These are phyloP conservation scores for Liquidambar formosana DNA, from an alignment of 164 flowering plant genomes.

Conservation along the genomic window DNA sequence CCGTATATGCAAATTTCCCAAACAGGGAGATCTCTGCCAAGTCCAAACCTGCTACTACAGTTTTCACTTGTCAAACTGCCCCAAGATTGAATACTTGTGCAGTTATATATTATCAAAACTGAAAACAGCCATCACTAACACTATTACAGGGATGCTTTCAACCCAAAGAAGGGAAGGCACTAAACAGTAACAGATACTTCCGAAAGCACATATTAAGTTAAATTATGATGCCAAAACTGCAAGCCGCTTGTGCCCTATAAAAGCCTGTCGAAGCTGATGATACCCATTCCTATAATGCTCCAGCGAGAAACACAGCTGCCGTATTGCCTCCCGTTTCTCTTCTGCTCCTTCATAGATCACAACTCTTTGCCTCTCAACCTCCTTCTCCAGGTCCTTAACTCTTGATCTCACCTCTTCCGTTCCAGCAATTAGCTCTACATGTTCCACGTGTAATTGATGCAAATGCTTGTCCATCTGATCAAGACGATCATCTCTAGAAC, in stretches of 20 bases:
- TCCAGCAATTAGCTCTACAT: constrained; percentile 34
- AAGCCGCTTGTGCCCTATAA: constrained; percentile 37
- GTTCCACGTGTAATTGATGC: constrained; percentile 44
- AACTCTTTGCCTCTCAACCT: constrained; percentile 49
- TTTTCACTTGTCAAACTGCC: no score
- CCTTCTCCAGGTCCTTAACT: constrained; percentile 39
- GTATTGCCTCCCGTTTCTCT: constrained; percentile 78
- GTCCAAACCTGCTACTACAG: no score
- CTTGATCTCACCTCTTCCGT: constrained; percentile 31
- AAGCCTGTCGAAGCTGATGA: constrained; percentile 48
- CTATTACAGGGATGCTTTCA: no score
- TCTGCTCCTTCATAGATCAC: constrained; percentile 59
- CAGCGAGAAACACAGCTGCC: constrained; percentile 80
- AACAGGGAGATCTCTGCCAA: no score
- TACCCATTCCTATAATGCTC: constrained; percentile 66
- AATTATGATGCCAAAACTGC: constrained; percentile 35
- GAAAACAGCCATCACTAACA: no score
- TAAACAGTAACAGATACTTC: no score
- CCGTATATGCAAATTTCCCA: no score
- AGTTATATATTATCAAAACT: no score
- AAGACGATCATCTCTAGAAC: constrained; percentile 36
- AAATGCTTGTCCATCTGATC: constrained; percentile 46
- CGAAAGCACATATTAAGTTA: neutral
- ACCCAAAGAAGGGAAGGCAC: no score
- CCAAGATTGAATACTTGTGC: no score